phyloP scores from a whole-genome alignment of 768 basidiomycete species.

The Chalciporus chontae region DNA sequence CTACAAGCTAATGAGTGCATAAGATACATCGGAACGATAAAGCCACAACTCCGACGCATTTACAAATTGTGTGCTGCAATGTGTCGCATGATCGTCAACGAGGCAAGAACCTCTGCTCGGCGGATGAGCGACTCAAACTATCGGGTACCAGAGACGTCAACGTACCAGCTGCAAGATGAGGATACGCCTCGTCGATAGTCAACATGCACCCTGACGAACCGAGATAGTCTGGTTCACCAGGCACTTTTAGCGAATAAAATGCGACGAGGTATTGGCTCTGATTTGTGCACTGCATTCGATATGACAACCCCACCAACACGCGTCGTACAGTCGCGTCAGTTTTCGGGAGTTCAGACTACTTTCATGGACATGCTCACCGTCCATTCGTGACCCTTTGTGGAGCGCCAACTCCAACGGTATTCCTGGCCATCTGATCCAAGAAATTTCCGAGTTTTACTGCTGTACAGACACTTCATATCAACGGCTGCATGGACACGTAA shows the following conservation, averaged over 20 bases:
- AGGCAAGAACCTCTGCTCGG: constrained; percentile 53
- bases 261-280: constrained; percentile 49
- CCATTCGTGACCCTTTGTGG: constrained; percentile 56
- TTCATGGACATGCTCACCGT: constrained; percentile 43
- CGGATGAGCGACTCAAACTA: constrained; percentile 11
- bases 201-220: constrained; percentile 60
- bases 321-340: background rate
- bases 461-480: constrained; percentile 20
- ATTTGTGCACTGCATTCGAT: constrained; percentile 49
- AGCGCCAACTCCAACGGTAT: constrained; percentile 57
- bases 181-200: constrained; percentile 59
- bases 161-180: constrained; percentile 54
- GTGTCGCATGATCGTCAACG: constrained; percentile 62
- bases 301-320: background rate
- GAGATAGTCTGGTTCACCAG: constrained; percentile 51
- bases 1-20: constrained; percentile 4
- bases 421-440: constrained; percentile 55
- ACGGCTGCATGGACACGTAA: background rate
- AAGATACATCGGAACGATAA: constrained; percentile 9
- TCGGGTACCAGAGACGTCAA: constrained; percentile 5
- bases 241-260: constrained; percentile 53
- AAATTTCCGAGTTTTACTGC: constrained; percentile 49
- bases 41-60: constrained; percentile 1
- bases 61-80: constrained; percentile 47
- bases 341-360: background rate